Conservation (phyloP, 31 red algal species). For the Endocladia muricata region DNA sequence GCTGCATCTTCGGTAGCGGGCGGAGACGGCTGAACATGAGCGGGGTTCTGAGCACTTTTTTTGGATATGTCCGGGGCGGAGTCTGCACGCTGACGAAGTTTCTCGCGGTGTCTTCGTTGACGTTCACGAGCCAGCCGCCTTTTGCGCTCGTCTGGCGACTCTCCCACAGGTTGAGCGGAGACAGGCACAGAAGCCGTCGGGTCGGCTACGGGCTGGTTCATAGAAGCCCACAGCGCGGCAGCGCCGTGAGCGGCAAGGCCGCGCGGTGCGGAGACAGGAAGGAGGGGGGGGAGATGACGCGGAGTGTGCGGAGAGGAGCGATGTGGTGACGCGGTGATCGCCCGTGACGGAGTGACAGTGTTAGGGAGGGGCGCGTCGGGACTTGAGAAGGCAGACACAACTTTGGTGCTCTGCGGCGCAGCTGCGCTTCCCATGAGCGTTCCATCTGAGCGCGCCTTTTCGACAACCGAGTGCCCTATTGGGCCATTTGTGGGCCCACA, state of each 20-base stretch:
- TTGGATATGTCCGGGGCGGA: background rate
- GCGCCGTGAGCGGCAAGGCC: too few relatives aligned
- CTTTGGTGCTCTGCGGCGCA: too few relatives aligned
- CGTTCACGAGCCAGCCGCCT: slow-evolving; percentile 54
- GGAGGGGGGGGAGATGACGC: background rate
- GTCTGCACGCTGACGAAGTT: slow-evolving; percentile 4
- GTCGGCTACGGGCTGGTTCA: background rate
- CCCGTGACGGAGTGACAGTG: background rate
- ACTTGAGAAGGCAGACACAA: too few relatives aligned
- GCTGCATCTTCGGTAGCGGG: background rate
- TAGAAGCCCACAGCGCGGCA: too few relatives aligned
- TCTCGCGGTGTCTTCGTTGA: slow-evolving; percentile 49
- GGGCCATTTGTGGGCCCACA: too few relatives aligned
- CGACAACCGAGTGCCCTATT: too few relatives aligned
- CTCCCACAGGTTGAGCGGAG: background rate
- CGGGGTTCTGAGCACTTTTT: background rate
- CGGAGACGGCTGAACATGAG: background rate
- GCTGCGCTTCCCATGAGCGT: too few relatives aligned
- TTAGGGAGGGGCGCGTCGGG: too few relatives aligned
- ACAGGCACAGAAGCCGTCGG: too few relatives aligned
- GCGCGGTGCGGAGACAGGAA: background rate
- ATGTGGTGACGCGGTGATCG: background rate
- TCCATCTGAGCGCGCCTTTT: too few relatives aligned
- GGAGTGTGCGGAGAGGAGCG: background rate
- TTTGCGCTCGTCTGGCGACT: slow-evolving; percentile 46